Conservation (phyloP, 2,329 filamentous ascomycete genomes). For the Pseudonectria buxi region DNA sequence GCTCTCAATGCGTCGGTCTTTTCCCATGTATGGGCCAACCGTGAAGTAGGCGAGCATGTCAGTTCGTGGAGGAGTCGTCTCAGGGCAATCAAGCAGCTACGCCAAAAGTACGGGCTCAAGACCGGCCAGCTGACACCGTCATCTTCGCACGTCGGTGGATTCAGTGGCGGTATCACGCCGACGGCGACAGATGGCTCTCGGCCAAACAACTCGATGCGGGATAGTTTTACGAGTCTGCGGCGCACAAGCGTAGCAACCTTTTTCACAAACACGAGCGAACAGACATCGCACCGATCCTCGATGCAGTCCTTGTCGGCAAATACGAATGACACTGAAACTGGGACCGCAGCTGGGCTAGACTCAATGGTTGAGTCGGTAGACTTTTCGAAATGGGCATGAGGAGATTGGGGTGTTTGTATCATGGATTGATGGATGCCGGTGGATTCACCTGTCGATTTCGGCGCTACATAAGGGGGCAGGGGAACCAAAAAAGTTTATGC, state of each 20-base stretch:
- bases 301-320: constrained; percentile 46
- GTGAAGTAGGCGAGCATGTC: constrained; percentile 72
- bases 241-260: constrained; percentile 61
- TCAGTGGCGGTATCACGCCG: too few relatives aligned
- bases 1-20: constrained; percentile 93
- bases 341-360: constrained; percentile 22
- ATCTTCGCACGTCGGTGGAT: constrained; percentile 15
- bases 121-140: constrained; percentile 18
- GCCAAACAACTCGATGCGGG: constrained; percentile 46
- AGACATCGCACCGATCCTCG: constrained; percentile 52
- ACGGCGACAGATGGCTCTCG: constrained; percentile 23
- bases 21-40: constrained; percentile 77
- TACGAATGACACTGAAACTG: constrained; percentile 49
- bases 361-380: constrained; percentile 31
- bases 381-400: constrained; percentile 33
- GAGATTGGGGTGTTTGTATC: constrained; percentile 7
- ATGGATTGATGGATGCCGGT: constrained; percentile 5
- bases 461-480: too few relatives aligned
- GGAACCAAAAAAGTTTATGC: too few relatives aligned
- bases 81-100: constrained; percentile 73
- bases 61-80: constrained; percentile 87
- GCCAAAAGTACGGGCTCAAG: constrained; percentile 57
- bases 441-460: too few relatives aligned
- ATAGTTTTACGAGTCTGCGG: constrained; percentile 54
- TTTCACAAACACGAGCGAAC: constrained; percentile 51